phyloP scores from a whole-genome alignment of 768 basidiomycete genomes.

The Lactifluus pinguis region DNA sequence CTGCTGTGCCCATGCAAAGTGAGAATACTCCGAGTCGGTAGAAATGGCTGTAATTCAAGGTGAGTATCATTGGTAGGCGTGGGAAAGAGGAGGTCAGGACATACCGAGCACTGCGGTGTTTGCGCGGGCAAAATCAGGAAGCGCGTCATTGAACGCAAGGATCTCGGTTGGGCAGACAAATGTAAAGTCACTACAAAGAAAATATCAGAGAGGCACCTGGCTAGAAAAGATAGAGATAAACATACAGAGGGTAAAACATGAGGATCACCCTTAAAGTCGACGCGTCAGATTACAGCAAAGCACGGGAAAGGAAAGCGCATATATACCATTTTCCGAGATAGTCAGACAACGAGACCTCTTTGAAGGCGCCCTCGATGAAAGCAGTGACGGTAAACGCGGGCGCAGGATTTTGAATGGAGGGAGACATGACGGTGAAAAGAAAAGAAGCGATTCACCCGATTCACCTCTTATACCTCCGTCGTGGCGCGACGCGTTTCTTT shows the following conservation, averaged over 20 bases:
- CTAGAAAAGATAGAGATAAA: conserved; percentile 11
- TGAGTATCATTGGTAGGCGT: not conserved
- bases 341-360: conserved; percentile 63
- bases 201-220: not conserved
- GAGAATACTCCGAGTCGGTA: conserved; percentile 83
- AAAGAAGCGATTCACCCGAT: not conserved
- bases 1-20: conserved; percentile 80
- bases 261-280: conserved; percentile 64
- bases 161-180: conserved; percentile 96
- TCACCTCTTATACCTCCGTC: no score
- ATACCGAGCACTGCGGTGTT: conserved; percentile 70
- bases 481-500: conserved; percentile 10
- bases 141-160: conserved; percentile 86
- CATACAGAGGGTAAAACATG: conserved; percentile 90
- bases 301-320: not conserved
- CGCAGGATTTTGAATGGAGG: conserved; percentile 68
- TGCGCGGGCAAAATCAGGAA: conserved; percentile 62
- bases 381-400: conserved; percentile 70
- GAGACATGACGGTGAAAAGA: conserved; percentile 31
- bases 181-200: conserved; percentile 59
- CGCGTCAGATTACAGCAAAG: not conserved
- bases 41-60: conserved; percentile 47
- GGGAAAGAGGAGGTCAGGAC: conserved; percentile 15
- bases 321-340: conserved; percentile 76
- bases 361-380: conserved; percentile 70